Conservation (phyloP, 805 yeast genomes). For the Wickerhamomyces rabaulensis region DNA sequence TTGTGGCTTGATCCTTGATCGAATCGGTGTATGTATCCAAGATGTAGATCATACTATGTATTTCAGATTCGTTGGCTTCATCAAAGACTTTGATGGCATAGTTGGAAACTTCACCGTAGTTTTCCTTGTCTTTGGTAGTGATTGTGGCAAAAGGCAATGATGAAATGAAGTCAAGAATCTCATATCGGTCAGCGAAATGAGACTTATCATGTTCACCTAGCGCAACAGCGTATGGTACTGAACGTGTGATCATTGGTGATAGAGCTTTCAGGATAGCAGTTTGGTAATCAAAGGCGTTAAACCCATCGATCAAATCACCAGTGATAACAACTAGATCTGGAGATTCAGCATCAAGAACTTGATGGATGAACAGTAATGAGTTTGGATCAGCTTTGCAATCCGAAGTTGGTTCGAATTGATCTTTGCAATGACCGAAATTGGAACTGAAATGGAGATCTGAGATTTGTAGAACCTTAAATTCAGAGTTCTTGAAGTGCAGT, state of each 20-base stretch:
- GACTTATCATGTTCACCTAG: constrained; percentile 62
- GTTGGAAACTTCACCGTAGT: constrained; percentile 46
- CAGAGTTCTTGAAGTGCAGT: constrained; percentile 10
- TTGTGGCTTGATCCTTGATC: constrained; percentile 18
- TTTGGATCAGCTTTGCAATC: constrained; percentile 50
- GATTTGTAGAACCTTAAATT: constrained; percentile 57
- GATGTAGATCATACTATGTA: constrained; percentile 38
- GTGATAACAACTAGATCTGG: constrained; percentile 63
- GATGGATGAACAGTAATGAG: constrained; percentile 45
- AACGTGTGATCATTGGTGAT: constrained; percentile 44
- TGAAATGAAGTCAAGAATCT: constrained; percentile 39
- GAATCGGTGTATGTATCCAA: constrained; percentile 50
- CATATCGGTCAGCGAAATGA: constrained; percentile 37
- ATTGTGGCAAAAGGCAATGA: constrained; percentile 45
- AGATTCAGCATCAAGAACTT: constrained; percentile 45
- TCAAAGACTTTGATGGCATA: constrained; percentile 37
- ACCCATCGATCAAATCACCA: constrained; percentile 62
- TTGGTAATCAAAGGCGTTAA: constrained; percentile 52
- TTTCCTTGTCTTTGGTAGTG: constrained; percentile 19
- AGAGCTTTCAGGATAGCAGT: constrained; percentile 56
- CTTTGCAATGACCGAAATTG: constrained; percentile 50
- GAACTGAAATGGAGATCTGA: constrained; percentile 65
- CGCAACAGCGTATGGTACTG: constrained; percentile 55
- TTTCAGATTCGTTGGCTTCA: constrained; percentile 12
- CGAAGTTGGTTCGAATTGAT: constrained; percentile 26